These are phyloP conservation scores for Agarophyton chilense DNA, from an alignment of 23 red algal genomes.

Conservation along the genomic window DNA sequence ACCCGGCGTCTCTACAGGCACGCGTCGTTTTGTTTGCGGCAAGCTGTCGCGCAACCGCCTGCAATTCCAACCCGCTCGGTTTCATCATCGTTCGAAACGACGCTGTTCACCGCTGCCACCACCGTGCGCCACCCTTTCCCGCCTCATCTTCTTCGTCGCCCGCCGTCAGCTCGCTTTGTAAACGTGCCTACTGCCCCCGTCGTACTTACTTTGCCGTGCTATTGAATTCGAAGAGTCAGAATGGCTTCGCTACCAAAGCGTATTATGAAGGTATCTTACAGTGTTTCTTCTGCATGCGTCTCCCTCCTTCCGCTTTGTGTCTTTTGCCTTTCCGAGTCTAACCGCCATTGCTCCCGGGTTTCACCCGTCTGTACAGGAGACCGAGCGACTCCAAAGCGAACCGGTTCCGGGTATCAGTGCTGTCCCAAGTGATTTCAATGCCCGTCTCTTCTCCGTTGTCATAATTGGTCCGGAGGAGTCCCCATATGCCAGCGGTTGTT, in stretches of 20 bases:
- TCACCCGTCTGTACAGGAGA: constrained; percentile 79
- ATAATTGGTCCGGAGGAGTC: constrained; percentile 91
- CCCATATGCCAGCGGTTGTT: constrained; percentile 86
- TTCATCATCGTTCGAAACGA: too few species aligned
- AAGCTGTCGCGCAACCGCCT: too few species aligned
- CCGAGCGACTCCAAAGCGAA: constrained; percentile 76
- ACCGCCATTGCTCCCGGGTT: background rate
- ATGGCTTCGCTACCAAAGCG: constrained; percentile 64
- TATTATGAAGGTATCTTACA: constrained; percentile 56
- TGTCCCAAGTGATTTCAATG: constrained; percentile 90
- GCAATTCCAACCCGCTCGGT: too few species aligned
- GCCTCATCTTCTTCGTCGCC: too few species aligned
- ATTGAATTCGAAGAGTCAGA: too few species aligned
- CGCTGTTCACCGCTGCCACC: too few species aligned
- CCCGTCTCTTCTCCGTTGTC: constrained; percentile 93
- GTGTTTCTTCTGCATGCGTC: background rate
- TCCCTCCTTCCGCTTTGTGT: background rate
- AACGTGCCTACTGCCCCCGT: background rate
- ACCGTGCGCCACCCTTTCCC: too few species aligned
- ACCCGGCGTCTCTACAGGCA: too few species aligned
- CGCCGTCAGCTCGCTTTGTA: too few species aligned
- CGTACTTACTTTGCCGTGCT: too few species aligned
- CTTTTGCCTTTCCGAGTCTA: background rate
- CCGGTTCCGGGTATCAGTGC: constrained; percentile 92
- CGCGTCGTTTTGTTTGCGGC: too few species aligned